phyloP scores from a whole-genome alignment of 2,329 filamentous ascomycete genomes.

The Fusarium sp. region DNA sequence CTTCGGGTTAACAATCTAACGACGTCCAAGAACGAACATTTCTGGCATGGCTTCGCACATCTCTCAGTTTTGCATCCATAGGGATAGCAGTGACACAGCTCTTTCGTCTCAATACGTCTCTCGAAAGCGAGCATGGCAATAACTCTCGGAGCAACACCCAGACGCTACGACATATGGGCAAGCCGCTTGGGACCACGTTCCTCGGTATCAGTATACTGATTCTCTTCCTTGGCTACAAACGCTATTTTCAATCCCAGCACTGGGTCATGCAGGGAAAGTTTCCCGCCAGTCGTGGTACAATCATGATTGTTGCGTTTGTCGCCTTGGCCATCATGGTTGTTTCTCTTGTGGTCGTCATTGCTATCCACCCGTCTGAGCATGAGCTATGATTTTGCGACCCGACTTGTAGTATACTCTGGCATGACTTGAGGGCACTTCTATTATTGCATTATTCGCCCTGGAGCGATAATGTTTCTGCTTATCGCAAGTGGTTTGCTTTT shows the following conservation, averaged over 20 bases:
- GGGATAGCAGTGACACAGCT: slow-evolving; percentile 86
- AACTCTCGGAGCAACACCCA: slow-evolving; percentile 48
- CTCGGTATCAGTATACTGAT: slow-evolving; percentile 79
- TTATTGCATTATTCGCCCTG: neutral
- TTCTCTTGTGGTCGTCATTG: slow-evolving; percentile 67
- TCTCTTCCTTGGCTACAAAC: slow-evolving; percentile 78
- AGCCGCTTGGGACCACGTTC: slow-evolving; percentile 75
- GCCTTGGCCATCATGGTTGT: slow-evolving; percentile 70
- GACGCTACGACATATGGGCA: slow-evolving; percentile 71
- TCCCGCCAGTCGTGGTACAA: slow-evolving; percentile 78
- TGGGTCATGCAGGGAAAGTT: slow-evolving; percentile 85
- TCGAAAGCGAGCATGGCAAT: slow-evolving; percentile 48
- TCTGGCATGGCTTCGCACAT: slow-evolving; percentile 85
- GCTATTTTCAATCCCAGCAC: slow-evolving; percentile 80
- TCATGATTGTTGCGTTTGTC: slow-evolving; percentile 73
- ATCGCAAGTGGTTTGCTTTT: neutral
- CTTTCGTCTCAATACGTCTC: slow-evolving; percentile 80
- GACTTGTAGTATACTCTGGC: neutral
- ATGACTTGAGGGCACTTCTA: neutral
- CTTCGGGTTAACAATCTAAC: neutral
- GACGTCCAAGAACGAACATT: slow-evolving; percentile 76
- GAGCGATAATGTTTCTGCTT: neutral
- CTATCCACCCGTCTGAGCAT: slow-evolving; percentile 55
- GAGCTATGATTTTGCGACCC: slow-evolving; percentile 20
- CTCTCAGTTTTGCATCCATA: slow-evolving; percentile 82